Conservation (phyloP, 164 flowering plant genomes). For the Macadamia integrifolia region DNA sequence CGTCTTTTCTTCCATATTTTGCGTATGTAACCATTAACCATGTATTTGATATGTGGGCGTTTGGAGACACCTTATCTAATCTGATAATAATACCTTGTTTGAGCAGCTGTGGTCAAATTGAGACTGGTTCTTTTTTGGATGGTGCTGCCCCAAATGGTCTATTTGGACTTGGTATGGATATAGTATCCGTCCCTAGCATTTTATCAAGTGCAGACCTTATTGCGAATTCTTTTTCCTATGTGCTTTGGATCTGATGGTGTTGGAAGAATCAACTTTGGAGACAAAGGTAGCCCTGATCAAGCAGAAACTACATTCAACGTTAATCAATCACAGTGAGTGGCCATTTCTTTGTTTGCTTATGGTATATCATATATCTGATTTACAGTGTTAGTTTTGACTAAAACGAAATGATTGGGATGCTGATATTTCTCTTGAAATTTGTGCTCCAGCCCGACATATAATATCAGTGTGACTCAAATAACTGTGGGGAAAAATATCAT, state of each 20-base stretch:
- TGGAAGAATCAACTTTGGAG: conserved; percentile 93
- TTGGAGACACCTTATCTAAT: neutral
- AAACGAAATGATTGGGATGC: neutral
- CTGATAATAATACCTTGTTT: conserved; percentile 10
- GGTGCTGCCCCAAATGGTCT: conserved; percentile 86
- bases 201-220: conserved; percentile 53
- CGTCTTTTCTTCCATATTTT: neutral
- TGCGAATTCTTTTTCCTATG: conserved; percentile 88
- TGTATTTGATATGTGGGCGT: too few relatives aligned
- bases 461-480: conserved; percentile 50
- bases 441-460: conserved; percentile 59
- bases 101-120: conserved; percentile 74
- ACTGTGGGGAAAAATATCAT: conserved; percentile 36
- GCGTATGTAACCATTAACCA: too few relatives aligned
- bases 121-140: conserved; percentile 70
- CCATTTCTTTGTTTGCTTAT: conserved; percentile 1
- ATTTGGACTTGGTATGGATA: conserved; percentile 75
- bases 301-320: conserved; percentile 62
- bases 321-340: conserved; percentile 43
- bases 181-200: conserved; percentile 77
- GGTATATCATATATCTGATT: neutral
- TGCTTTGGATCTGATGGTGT: conserved; percentile 69
- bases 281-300: conserved; percentile 67
- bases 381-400: neutral
- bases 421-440: conserved; percentile 9